A percentile compares a stretch with the other conserved stretches of the same genome.
Evolutionary conservation across 495 filamentous ascomycete species (phyloP).

Genomic region (Penicillium desertorum): DNA sequence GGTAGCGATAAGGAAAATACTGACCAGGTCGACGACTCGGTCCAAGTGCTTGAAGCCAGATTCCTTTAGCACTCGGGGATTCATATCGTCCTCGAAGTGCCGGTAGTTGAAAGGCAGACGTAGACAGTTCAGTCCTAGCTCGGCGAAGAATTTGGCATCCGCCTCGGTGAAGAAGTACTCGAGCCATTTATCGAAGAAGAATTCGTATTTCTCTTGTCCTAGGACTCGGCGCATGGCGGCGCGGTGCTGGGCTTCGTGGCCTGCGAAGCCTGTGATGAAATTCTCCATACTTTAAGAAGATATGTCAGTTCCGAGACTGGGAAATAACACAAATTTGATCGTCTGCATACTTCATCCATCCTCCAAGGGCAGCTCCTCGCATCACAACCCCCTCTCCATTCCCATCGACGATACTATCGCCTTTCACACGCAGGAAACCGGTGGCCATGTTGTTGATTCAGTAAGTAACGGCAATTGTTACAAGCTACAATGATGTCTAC

Average conservation of each 20-base stretch:
- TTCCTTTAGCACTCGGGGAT: slow-evolving; percentile 57
- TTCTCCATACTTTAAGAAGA: slow-evolving; percentile 57
- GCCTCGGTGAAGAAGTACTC: slow-evolving; percentile 63
- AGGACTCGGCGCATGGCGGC: slow-evolving; percentile 55
- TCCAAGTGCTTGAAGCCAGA: slow-evolving; percentile 60
- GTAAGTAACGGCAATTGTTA: neutral
- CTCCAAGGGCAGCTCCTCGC: slow-evolving; percentile 49
- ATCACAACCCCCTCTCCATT: slow-evolving; percentile 49
- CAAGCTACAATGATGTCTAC: neutral
- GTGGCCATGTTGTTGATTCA: slow-evolving; percentile 29
- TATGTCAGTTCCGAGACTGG: neutral
- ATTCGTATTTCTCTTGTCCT: slow-evolving; percentile 48
- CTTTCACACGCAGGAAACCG: slow-evolving; percentile 45
- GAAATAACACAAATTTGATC: neutral
- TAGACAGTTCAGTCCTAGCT: slow-evolving; percentile 59
- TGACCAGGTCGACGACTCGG: slow-evolving; percentile 52
- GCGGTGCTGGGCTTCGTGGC: slow-evolving; percentile 57
- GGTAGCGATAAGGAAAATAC: neutral
- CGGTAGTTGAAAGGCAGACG: slow-evolving; percentile 65
- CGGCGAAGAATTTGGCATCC: slow-evolving; percentile 62
- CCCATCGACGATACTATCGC: slow-evolving; percentile 46
- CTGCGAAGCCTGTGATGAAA: slow-evolving; percentile 67
- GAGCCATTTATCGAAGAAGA: slow-evolving; percentile 53
- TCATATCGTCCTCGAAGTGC: slow-evolving; percentile 64
- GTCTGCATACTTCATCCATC: slow-evolving; percentile 45